Base-by-base conservation (phyloP, 2,329 filamentous ascomycete species). In the Aspergillus sp. region DNA sequence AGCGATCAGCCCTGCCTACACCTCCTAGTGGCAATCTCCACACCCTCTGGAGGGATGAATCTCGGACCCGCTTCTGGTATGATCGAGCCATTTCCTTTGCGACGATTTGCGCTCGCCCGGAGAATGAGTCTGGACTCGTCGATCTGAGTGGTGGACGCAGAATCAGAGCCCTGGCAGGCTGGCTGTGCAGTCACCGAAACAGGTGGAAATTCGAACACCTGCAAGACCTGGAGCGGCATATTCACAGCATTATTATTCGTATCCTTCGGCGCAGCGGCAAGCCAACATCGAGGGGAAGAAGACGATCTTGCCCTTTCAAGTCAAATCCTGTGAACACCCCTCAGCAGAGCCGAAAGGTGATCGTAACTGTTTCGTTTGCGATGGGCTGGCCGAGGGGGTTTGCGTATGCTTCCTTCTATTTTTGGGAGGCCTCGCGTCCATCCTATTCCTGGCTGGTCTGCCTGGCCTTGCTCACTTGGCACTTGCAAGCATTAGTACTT, bases 351-450 rank as follows among this genome's bases (percentile, higher is more conserved):
- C 32, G 17, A 47, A 44, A 36, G 32, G 18, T 4, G 6, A 41
- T n/a, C 9, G 17, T 32, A 22, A 18, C 17, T 22, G 17, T 38
- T 34, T 50, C n/a, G 22, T 38, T 39, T 38, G n/a, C 41, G 26
- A 30, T 30, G 26, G 26, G 26, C 26, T 30, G 26, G 43, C 34
- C 43, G 51, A 38, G 43, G 47, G 50, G 53, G 59, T 54, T 56
- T 61, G 59, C 59, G 59, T 61, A 61, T 61, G 53, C 59, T 43
- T 52, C 49, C 48, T 30, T 48, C 59, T 61, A 61, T 61, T 61
- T 61, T 61, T 59, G 59, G 50, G 44, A 24, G 41, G 18, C 34
- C 26, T 57, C 45, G 50, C 55, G 54, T 57, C 54, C 20, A 50
- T 43, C 20, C 26, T 11, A 30, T 30, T 9, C 26, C 36, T 43